These are phyloP conservation scores for Diversispora epigaea DNA, from an alignment of 192 early-diverging fungal genomes.

Conservation along the genomic window DNA sequence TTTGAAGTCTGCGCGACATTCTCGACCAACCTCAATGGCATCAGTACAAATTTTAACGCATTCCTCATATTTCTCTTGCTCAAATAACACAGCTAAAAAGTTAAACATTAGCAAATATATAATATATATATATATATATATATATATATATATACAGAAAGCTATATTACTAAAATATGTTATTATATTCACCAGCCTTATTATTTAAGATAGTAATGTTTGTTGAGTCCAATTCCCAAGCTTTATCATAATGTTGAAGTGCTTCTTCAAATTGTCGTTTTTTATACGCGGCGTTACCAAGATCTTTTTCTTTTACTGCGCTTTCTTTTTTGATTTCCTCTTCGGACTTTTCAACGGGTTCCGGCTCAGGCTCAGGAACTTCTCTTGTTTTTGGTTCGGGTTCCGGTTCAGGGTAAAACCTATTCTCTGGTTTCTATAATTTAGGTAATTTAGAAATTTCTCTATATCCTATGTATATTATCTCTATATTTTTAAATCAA, in stretches of 20 bases:
- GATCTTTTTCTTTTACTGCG: conserved; percentile 76
- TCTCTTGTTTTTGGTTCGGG: conserved; percentile 42
- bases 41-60: conserved; percentile 90
- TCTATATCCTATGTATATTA: too few relatives aligned
- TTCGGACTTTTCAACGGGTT: conserved; percentile 49
- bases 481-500: background rate
- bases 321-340: conserved; percentile 67
- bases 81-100: conserved; percentile 81
- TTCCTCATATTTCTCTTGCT: conserved; percentile 89
- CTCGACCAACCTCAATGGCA: conserved; percentile 89
- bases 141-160: background rate
- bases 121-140: background rate
- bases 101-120: background rate
- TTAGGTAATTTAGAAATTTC: background rate
- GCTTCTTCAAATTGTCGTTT: conserved; percentile 87
- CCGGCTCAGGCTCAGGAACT: conserved; percentile 39
- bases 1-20: conserved; percentile 90
- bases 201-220: conserved; percentile 94
- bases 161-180: background rate
- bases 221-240: conserved; percentile 84
- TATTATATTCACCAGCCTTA: conserved; percentile 70
- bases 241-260: conserved; percentile 84
- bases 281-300: conserved; percentile 92
- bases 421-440: background rate
- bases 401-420: conserved; percentile 35